Percentiles rank a stretch among this genome's conserved stretches.
These are phyloP conservation scores for Albizia julibrissin DNA, from an alignment of 306 rosid genomes.

Conservation along the genomic window DNA sequence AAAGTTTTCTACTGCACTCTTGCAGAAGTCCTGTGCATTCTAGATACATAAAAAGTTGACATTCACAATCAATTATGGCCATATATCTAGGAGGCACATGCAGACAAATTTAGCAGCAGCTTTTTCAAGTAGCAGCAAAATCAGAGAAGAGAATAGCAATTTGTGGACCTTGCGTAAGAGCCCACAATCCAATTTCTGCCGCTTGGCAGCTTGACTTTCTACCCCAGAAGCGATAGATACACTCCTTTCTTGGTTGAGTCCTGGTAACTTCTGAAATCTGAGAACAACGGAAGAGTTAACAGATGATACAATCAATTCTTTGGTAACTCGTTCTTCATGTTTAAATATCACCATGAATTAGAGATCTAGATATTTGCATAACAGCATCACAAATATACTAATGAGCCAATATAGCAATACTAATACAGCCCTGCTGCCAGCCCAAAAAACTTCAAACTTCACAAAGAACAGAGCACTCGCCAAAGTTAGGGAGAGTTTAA, in stretches of 20 bases:
- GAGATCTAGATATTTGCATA: conserved; percentile 25
- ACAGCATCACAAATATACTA: conserved; percentile 18
- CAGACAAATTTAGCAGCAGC: conserved; percentile 5
- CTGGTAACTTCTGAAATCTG: conserved; percentile 65
- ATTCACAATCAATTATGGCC: conserved; percentile 1
- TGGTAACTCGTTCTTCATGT: conserved; percentile 10
- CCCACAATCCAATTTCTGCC: conserved; percentile 91
- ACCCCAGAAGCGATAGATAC: conserved; percentile 51
- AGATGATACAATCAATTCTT: conserved; percentile 25
- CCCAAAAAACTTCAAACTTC: conserved; percentile 8
- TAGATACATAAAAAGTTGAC: not conserved
- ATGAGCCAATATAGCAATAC: conserved; percentile 13
- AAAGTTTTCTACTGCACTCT: conserved; percentile 22
- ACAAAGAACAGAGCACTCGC: conserved; percentile 1
- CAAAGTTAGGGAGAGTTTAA: conserved; percentile 9
- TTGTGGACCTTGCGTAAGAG: conserved; percentile 66
- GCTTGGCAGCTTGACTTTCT: conserved; percentile 84
- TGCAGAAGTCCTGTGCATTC: not conserved
- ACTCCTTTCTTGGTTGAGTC: conserved; percentile 56
- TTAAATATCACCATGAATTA: not conserved
- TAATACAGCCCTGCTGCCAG: conserved; percentile 5
- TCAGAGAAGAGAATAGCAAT: conserved; percentile 27
- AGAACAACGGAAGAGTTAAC: conserved; percentile 30
- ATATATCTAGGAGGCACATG: conserved; percentile 18
- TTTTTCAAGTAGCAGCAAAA: conserved; percentile 28